A percentile compares a stretch with the other conserved stretches of the same genome.
phyloP scores from a whole-genome alignment of 768 basidiomycete genomes.

The Daedalea quercina region DNA sequence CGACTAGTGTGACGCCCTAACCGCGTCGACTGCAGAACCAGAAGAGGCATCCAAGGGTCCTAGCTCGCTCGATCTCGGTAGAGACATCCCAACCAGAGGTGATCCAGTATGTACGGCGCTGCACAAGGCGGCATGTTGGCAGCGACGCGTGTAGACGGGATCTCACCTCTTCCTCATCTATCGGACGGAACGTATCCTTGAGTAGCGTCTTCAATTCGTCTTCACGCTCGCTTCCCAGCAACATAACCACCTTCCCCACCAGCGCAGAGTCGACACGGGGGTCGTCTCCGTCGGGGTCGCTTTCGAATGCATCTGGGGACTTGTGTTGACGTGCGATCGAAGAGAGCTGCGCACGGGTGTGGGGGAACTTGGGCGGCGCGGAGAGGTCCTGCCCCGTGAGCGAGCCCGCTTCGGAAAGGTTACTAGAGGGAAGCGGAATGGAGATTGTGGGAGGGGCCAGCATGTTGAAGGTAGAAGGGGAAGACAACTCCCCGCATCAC shows the following conservation, averaged over 20 bases:
- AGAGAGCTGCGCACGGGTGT: slow-evolving; percentile 76
- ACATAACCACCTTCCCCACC: slow-evolving; percentile 62
- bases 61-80: too few species aligned
- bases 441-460: slow-evolving; percentile 20
- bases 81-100: not conserved
- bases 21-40: too few species aligned
- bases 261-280: slow-evolving; percentile 52
- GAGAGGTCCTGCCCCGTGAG: slow-evolving; percentile 9
- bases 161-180: slow-evolving; percentile 64
- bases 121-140: not conserved
- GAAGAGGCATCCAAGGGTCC: too few species aligned
- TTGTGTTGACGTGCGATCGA: slow-evolving; percentile 70
- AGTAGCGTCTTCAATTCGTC: slow-evolving; percentile 77
- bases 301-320: slow-evolving; percentile 49
- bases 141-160: not conserved
- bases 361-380: slow-evolving; percentile 52
- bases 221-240: slow-evolving; percentile 79
- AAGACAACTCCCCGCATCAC: slow-evolving; percentile 1
- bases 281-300: slow-evolving; percentile 49
- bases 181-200: slow-evolving; percentile 52
- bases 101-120: not conserved
- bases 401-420: slow-evolving; percentile 14
- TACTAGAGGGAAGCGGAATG: slow-evolving; percentile 16
- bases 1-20: too few species aligned
- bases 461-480: slow-evolving; percentile 8